Evolutionary conservation across 116 monocot genomes (phyloP).

Genomic region (Phalaenopsis hybrid): DNA sequence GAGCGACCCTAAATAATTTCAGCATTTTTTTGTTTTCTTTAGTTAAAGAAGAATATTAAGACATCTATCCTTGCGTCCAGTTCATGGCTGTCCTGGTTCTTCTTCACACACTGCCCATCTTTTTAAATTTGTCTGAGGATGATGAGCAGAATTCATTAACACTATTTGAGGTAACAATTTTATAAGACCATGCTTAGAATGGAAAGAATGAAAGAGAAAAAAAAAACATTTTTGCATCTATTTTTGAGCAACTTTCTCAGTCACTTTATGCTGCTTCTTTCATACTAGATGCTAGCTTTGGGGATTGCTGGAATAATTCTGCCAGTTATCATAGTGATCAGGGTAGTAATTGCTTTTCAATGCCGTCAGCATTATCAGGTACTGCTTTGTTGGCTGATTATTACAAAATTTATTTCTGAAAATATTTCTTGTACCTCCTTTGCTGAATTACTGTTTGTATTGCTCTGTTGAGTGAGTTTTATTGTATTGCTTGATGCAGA

Average conservation of each 20-base stretch:
- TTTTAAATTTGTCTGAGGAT: conserved; percentile 37
- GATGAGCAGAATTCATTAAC: conserved; percentile 27
- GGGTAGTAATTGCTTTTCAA: not conserved
- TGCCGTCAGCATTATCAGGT: conserved; percentile 4
- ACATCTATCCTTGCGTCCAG: conserved; percentile 23
- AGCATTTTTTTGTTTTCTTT: not conserved
- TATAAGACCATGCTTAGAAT: not conserved
- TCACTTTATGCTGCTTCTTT: not conserved
- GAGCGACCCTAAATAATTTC: conserved; percentile 15
- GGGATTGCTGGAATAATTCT: conserved; percentile 3
- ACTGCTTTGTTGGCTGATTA: not conserved
- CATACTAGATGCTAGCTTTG: not conserved
- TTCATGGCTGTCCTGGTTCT: conserved; percentile 74
- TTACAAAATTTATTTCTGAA: not conserved
- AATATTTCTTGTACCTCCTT: not conserved
- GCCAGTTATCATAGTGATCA: conserved; percentile 4
- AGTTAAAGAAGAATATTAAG: not conserved
- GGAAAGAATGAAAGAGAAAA: not conserved
- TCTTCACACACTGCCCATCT: conserved; percentile 66
- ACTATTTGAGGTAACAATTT: conserved; percentile 10
- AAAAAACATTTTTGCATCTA: not conserved
- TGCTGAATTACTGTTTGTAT: not conserved
- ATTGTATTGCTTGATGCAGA: not conserved
- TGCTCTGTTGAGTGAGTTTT: not conserved
- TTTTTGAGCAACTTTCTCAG: not conserved